Conservation (phyloP, 352 stramenopile species). For the Globisporangium paddicum region DNA sequence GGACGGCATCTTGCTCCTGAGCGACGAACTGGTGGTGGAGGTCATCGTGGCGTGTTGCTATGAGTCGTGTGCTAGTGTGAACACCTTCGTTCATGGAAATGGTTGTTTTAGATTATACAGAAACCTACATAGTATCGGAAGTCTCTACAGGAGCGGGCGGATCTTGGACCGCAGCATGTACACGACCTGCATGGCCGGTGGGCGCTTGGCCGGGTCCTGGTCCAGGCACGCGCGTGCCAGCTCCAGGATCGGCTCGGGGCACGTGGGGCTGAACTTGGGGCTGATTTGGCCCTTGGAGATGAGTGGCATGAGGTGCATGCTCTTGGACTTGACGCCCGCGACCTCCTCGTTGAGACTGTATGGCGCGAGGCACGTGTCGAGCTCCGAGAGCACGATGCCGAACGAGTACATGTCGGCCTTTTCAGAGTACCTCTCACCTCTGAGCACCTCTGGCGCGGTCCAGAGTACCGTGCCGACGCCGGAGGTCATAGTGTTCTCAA, state of each 20-base stretch:
- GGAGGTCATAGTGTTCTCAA: constrained; percentile 35
- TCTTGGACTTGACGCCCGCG: constrained; percentile 9
- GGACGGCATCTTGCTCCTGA: too few relatives aligned
- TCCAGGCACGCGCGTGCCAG: constrained; percentile 36
- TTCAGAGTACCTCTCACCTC: constrained; percentile 38
- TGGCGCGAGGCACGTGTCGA: constrained; percentile 29
- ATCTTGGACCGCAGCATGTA: constrained; percentile 47
- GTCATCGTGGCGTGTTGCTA: too few relatives aligned
- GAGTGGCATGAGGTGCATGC: constrained; percentile 25
- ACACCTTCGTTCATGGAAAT: too few relatives aligned
- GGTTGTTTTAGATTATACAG: background rate
- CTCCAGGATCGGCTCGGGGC: constrained; percentile 25
- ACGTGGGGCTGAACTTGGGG: constrained; percentile 32
- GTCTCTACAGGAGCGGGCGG: constrained; percentile 18
- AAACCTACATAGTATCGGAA: too few relatives aligned
- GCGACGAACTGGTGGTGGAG: too few relatives aligned
- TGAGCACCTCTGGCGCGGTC: constrained; percentile 46
- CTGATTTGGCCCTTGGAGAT: constrained; percentile 27
- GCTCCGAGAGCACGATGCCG: constrained; percentile 27
- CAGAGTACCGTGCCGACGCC: constrained; percentile 38
- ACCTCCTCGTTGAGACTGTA: constrained; percentile 26
- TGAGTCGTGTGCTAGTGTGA: too few relatives aligned
- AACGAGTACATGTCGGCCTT: constrained; percentile 33
- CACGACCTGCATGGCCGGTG: constrained; percentile 36
- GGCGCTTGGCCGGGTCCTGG: constrained; percentile 31